phyloP scores from a whole-genome alignment of 2,329 filamentous ascomycete genomes.

The Trichocomaceae sp. region DNA sequence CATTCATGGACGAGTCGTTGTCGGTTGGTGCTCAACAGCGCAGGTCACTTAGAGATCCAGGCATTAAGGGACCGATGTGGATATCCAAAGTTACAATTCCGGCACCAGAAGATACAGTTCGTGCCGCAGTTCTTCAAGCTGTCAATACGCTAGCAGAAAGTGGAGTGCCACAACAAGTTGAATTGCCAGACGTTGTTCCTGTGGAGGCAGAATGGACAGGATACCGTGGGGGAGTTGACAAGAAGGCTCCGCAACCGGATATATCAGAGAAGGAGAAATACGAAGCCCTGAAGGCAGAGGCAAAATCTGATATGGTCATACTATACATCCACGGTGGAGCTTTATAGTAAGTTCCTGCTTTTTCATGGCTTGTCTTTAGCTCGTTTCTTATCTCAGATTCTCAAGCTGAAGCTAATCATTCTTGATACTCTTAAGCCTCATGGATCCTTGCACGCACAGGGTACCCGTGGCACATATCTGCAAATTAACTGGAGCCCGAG shows the following conservation, averaged over 20 bases:
- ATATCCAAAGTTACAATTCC: slow-evolving; percentile 63
- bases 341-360: slow-evolving; percentile 32
- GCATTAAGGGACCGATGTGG: slow-evolving; percentile 76
- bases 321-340: slow-evolving; percentile 45
- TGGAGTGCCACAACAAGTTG: slow-evolving; percentile 32
- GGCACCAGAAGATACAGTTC: slow-evolving; percentile 45
- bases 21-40: slow-evolving; percentile 59
- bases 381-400: background rate
- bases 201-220: slow-evolving; percentile 45
- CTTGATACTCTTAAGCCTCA: slow-evolving; percentile 25
- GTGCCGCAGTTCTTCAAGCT: slow-evolving; percentile 32
- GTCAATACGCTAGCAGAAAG: slow-evolving; percentile 32
- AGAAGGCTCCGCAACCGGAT: slow-evolving; percentile 33
- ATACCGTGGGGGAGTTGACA: slow-evolving; percentile 33
- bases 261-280: slow-evolving; percentile 41
- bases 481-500: slow-evolving; percentile 34
- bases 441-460: slow-evolving; percentile 42
- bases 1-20: slow-evolving; percentile 47
- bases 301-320: slow-evolving; percentile 36
- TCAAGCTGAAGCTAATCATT: background rate
- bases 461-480: slow-evolving; percentile 31
- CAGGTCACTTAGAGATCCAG: slow-evolving; percentile 55
- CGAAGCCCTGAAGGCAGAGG: slow-evolving; percentile 32
- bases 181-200: slow-evolving; percentile 27
- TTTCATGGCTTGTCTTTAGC: background rate